Evolutionary conservation across 768 basidiomycete genomes (phyloP).

Genomic region (Hericium rajendrae): DNA sequence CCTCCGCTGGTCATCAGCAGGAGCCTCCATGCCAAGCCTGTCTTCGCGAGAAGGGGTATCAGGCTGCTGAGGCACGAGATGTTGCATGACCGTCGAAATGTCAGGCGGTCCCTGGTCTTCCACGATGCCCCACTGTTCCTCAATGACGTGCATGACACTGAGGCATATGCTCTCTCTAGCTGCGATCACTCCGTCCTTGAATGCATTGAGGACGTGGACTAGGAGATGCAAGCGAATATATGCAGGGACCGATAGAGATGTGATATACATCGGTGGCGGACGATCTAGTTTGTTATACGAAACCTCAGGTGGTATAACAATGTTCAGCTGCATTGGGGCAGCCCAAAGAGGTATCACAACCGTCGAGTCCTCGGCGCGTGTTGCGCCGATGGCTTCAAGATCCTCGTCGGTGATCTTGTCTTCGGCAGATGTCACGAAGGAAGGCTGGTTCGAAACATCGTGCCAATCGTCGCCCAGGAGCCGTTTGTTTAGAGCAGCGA

Average conservation of each 20-base stretch:
- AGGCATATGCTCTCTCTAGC: slow-evolving; percentile 66
- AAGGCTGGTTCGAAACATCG: slow-evolving; percentile 7
- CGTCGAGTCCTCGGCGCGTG: slow-evolving; percentile 31
- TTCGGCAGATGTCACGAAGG: slow-evolving; percentile 7
- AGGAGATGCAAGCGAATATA: slow-evolving; percentile 83
- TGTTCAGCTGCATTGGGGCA: slow-evolving; percentile 55
- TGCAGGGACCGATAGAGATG: slow-evolving; percentile 57
- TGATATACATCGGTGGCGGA: slow-evolving; percentile 66
- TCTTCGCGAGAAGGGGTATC: background rate
- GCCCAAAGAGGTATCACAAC: slow-evolving; percentile 52
- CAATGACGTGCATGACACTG: slow-evolving; percentile 57
- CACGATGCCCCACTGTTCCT: slow-evolving; percentile 58
- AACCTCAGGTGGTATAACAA: slow-evolving; percentile 44
- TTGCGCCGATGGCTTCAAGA: slow-evolving; percentile 35
- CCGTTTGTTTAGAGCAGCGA: slow-evolving; percentile 42
- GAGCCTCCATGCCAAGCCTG: slow-evolving; percentile 1
- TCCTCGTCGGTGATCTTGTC: slow-evolving; percentile 31
- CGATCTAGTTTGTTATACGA: slow-evolving; percentile 35
- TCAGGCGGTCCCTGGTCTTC: slow-evolving; percentile 70
- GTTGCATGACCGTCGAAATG: slow-evolving; percentile 53
- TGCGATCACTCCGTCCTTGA: slow-evolving; percentile 45
- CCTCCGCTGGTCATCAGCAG: slow-evolving; percentile 2
- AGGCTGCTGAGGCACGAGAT: slow-evolving; percentile 35
- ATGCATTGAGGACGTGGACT: slow-evolving; percentile 46
- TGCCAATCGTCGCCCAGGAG: slow-evolving; percentile 38